Percentiles rank a stretch among this genome's conserved stretches.
Conservation (phyloP, 495 filamentous ascomycete species). For the Barbatosphaeria neglecta region DNA sequence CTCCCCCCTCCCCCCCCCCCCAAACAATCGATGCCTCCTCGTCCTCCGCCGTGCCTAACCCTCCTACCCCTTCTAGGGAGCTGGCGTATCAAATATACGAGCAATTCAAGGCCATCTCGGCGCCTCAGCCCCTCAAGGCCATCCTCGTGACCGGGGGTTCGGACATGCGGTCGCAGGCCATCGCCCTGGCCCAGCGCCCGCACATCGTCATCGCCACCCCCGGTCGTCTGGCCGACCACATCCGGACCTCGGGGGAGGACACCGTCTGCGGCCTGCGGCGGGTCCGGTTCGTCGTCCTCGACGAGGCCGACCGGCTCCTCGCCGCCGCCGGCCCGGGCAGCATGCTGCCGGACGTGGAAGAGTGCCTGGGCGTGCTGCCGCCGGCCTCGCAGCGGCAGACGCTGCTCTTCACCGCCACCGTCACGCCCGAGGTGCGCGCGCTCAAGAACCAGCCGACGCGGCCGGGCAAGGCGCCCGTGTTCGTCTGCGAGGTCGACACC, state of each 20-base stretch:
- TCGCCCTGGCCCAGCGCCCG: constrained; percentile 65
- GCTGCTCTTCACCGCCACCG: constrained; percentile 90
- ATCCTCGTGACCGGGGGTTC: constrained; percentile 80
- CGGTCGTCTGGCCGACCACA: constrained; percentile 87
- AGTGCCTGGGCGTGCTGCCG: constrained; percentile 70
- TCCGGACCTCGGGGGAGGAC: constrained; percentile 78
- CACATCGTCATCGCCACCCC: constrained; percentile 94
- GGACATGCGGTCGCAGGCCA: constrained; percentile 85
- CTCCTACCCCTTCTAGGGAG: constrained; percentile 54
- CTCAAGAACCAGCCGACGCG: constrained; percentile 64
- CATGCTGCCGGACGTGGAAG: constrained; percentile 89
- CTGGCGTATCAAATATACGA: constrained; percentile 92
- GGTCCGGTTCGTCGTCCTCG: constrained; percentile 76
- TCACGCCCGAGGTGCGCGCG: constrained; percentile 83
- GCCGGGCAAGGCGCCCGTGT: constrained; percentile 59
- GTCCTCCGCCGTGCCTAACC: no score
- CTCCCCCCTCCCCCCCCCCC: no score
- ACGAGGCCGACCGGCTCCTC: constrained; percentile 90
- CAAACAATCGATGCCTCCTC: no score
- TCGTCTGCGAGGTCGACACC: constrained; percentile 78
- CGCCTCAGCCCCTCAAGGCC: constrained; percentile 73
- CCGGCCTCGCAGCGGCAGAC: constrained; percentile 65
- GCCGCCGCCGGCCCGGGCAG: constrained; percentile 56
- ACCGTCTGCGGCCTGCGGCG: constrained; percentile 70
- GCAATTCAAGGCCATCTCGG: constrained; percentile 83